Evolutionary conservation across 2,329 filamentous ascomycete genomes (phyloP).

Genomic region (Penicillium sclerotigenum): DNA sequence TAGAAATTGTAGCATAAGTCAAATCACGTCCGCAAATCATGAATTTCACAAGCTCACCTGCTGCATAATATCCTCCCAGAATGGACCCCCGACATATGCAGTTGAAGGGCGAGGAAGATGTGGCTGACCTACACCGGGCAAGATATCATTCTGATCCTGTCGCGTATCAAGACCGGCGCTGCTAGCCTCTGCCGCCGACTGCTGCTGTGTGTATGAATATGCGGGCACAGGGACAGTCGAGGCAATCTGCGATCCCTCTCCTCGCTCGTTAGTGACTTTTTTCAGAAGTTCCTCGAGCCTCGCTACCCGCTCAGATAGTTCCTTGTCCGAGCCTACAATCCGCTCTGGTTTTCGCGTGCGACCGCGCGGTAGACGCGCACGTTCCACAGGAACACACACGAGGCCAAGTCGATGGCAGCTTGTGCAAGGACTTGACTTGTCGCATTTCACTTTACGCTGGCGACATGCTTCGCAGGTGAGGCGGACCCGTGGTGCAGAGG

Average conservation of each 20-base stretch:
- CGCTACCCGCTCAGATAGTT: constrained; percentile 24
- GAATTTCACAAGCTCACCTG: constrained; percentile 17
- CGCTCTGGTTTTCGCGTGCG: constrained; percentile 22
- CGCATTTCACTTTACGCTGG: constrained; percentile 35
- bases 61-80: constrained; percentile 28
- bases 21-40: neutral
- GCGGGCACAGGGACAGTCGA: neutral
- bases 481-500: constrained; percentile 22
- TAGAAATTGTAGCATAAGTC: neutral
- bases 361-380: constrained; percentile 34
- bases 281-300: constrained; percentile 26
- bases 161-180: constrained; percentile 8
- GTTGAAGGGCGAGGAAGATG: constrained; percentile 13
- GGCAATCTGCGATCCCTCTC: neutral
- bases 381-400: constrained; percentile 30
- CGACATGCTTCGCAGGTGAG: constrained; percentile 33
- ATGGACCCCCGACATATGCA: constrained; percentile 23
- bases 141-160: constrained; percentile 1
- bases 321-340: constrained; percentile 11
- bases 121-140: neutral
- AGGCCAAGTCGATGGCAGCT: constrained; percentile 28
- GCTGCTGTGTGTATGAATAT: neutral
- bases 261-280: constrained; percentile 15
- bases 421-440: constrained; percentile 33
- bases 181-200: neutral